Conservation (phyloP, 1,139 yeast species). For the Taiozyma sp. region DNA sequence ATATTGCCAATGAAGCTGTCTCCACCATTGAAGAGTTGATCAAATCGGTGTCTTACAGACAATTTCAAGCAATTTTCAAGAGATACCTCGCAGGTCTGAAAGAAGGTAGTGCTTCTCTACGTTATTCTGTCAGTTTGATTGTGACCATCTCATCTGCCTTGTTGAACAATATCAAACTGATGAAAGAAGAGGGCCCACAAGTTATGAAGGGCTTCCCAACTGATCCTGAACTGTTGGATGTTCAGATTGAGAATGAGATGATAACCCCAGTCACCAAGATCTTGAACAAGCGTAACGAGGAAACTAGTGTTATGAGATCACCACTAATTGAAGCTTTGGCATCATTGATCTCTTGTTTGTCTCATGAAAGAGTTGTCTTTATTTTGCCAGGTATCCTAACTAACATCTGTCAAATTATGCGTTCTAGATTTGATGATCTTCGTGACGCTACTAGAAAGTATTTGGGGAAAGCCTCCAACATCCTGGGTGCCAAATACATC, state of each 20-base stretch:
- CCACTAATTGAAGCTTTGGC: conserved; percentile 81
- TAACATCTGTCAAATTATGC: conserved; percentile 77
- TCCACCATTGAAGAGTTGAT: conserved; percentile 56
- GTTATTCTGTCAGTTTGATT: conserved; percentile 56
- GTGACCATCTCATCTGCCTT: conserved; percentile 60
- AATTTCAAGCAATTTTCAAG: conserved; percentile 67
- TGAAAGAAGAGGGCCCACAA: conserved; percentile 7
- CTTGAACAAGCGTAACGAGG: conserved; percentile 63
- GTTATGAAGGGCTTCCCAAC: conserved; percentile 29
- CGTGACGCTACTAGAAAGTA: conserved; percentile 85
- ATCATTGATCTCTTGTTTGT: conserved; percentile 59
- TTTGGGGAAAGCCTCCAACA: conserved; percentile 55
- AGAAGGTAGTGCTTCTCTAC: conserved; percentile 45
- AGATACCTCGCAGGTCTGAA: conserved; percentile 61
- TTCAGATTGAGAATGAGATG: conserved; percentile 50
- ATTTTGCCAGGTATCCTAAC: conserved; percentile 81
- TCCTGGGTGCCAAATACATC: conserved; percentile 71
- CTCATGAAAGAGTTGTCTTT: conserved; percentile 46
- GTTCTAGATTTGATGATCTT: conserved; percentile 81
- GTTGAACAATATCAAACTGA: conserved; percentile 26
- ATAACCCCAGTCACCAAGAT: conserved; percentile 58
- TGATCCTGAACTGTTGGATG: conserved; percentile 41
- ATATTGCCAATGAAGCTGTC: conserved; percentile 70
- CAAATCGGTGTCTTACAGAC: conserved; percentile 66
- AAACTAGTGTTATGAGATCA: conserved; percentile 68